Conservation (phyloP, 169 alveolate genomes). For the Plasmodium yoelii region DNA sequence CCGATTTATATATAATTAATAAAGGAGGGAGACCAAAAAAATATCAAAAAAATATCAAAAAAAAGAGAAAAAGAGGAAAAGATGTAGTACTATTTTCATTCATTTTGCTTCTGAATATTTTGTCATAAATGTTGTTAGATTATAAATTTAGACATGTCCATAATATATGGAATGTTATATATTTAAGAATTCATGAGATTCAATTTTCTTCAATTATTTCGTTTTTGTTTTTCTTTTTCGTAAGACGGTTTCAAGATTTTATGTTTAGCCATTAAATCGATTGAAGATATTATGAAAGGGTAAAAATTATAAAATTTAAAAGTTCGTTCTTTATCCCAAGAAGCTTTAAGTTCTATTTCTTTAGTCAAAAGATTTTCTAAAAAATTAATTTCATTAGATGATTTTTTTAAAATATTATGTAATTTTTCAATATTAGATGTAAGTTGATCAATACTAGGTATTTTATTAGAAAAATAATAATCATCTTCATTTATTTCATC, state of each 20-base stretch:
- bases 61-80: too few relatives aligned
- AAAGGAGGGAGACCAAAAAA: too few relatives aligned
- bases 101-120: too few relatives aligned
- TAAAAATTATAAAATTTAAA: slow-evolving; percentile 53
- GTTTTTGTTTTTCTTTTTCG: slow-evolving; percentile 37
- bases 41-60: too few relatives aligned
- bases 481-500: slow-evolving; percentile 52
- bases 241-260: slow-evolving; percentile 31
- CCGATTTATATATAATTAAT: too few relatives aligned
- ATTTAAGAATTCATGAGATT: too few relatives aligned
- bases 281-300: slow-evolving; percentile 52
- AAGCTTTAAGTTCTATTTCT: slow-evolving; percentile 21
- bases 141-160: too few relatives aligned
- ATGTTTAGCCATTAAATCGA: slow-evolving; percentile 55
- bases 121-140: too few relatives aligned
- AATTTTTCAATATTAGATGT: slow-evolving; percentile 1
- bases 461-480: not conserved
- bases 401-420: slow-evolving; percentile 1
- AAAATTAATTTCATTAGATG: slow-evolving; percentile 23
- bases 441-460: slow-evolving; percentile 31
- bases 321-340: slow-evolving; percentile 52
- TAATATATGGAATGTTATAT: too few relatives aligned
- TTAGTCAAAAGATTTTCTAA: slow-evolving; percentile 16
- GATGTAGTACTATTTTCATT: too few relatives aligned
- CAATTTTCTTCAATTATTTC: too few relatives aligned